These are phyloP conservation scores for Luvunga scandens DNA, from an alignment of 345 rosid species.

Conservation along the genomic window DNA sequence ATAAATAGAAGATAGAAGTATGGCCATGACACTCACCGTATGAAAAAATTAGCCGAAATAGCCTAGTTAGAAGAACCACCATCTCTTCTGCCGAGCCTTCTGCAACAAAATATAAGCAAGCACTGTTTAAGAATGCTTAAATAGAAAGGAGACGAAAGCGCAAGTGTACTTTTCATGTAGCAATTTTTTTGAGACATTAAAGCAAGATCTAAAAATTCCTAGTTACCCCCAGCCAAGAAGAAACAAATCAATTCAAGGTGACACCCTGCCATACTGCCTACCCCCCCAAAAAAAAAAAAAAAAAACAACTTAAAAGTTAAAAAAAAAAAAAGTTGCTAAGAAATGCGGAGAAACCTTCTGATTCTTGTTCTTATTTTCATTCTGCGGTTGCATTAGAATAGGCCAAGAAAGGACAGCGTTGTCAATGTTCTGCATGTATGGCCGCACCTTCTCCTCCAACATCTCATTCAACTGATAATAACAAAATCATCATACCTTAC, in stretches of 20 bases:
- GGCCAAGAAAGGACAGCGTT: conserved; percentile 55
- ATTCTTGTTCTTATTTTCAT: conserved; percentile 20
- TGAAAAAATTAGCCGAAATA: background rate
- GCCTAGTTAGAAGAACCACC: conserved; percentile 66
- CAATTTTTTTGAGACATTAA: background rate
- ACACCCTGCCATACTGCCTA: background rate
- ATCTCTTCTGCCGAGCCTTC: conserved; percentile 48
- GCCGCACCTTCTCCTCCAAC: conserved; percentile 83
- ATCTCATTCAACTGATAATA: conserved; percentile 62
- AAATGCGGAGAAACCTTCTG: conserved; percentile 32
- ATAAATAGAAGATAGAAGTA: background rate
- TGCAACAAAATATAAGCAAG: conserved; percentile 21
- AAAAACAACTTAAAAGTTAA: background rate
- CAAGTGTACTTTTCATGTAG: background rate
- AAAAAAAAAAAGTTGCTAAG: background rate
- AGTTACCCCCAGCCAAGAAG: background rate
- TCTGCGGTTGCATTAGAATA: conserved; percentile 50
- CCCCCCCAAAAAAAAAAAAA: background rate
- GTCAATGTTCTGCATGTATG: conserved; percentile 51
- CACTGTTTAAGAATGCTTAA: background rate
- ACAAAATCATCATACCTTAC: conserved; percentile 8
- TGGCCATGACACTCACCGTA: background rate
- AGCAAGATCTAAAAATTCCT: background rate
- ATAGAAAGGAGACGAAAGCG: background rate
- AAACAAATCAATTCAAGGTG: background rate